Evolutionary conservation across 2,329 filamentous ascomycete genomes (phyloP), one percentile per base, ranked within the genome.

Genomic region (Trichoderma atrobrunneum): DNA sequence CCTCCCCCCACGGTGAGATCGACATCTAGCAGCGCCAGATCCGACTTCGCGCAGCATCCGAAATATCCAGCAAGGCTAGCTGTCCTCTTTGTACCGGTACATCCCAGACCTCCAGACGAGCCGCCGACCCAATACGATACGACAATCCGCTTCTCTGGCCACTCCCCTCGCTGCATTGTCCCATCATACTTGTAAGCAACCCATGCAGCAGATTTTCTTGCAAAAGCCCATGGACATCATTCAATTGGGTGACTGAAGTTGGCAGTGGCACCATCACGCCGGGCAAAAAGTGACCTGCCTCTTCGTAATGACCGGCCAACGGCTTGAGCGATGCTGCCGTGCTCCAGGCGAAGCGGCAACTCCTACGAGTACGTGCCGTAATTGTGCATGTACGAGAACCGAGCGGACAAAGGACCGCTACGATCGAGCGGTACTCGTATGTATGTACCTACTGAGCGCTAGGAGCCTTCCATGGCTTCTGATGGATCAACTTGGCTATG

Each of bases 221-320:
- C 43, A 72, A 63, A 54, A 64, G 48, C 65, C 59, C 64, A 64
- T 63, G 64, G 64, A 11, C 43, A 32, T 59, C 21, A 24, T 64
- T 57, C 57, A 59, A 72, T 68, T 72, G 63, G 71, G 64, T 36
- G 59, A 57, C 51, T 34, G 57, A 32, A 39, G 6, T 32, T 32
- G n/a, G 11, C 36, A 43, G 70, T 72, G 71, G 71, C 64, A 72
- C 71, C 71, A 63, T 72, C 48, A 39, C 54, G 18, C 70, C 39
- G 28, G 39, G 30, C 62, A 24, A 30, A 61, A 51, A 54, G 39
- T 24, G 51, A 64, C 68, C 61, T 71, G 70, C 71, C 28, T 69
- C 57, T 68, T 72, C 64, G 64, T 61, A 48, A 66, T 28, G 61
- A 16, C 69, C 69, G 69, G 60, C 69, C 61, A 61, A 16, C 63